Conservation (phyloP, 2,329 filamentous ascomycete species). For the Penicillium sp. region DNA sequence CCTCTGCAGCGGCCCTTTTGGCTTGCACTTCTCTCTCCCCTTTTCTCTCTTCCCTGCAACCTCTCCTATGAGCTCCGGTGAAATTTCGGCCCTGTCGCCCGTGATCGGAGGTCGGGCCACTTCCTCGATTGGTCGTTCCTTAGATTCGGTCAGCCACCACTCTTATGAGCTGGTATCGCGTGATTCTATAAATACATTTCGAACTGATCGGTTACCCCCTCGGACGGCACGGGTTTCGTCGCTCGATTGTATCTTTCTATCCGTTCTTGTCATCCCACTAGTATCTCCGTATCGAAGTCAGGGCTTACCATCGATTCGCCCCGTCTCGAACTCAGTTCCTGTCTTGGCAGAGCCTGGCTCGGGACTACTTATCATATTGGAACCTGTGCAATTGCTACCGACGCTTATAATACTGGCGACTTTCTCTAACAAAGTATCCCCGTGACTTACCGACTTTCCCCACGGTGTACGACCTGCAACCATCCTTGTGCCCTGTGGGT, state of each 20-base stretch:
- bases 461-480: neutral
- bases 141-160: constrained; percentile 10
- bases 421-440: neutral
- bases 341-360: neutral
- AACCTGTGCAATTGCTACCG: neutral
- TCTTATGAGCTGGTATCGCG: constrained; percentile 4
- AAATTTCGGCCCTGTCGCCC: constrained; percentile 6
- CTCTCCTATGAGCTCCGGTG: neutral
- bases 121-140: constrained; percentile 1
- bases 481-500: constrained; percentile 1
- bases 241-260: neutral
- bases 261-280: neutral
- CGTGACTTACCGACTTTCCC: neutral
- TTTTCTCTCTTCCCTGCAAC: neutral
- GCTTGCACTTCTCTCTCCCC: constrained; percentile 3
- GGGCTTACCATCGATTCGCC: neutral
- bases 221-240: neutral
- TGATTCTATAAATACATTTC: constrained; percentile 20
- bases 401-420: neutral
- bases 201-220: neutral
- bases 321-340: neutral
- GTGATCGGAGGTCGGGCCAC: constrained; percentile 11
- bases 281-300: neutral
- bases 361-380: neutral
- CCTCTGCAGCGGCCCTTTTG: constrained; percentile 16